Evolutionary conservation across 768 basidiomycete species (phyloP), one percentile per base, ranked within the genome.

Genomic region (Rhizopogon salebrosus): DNA sequence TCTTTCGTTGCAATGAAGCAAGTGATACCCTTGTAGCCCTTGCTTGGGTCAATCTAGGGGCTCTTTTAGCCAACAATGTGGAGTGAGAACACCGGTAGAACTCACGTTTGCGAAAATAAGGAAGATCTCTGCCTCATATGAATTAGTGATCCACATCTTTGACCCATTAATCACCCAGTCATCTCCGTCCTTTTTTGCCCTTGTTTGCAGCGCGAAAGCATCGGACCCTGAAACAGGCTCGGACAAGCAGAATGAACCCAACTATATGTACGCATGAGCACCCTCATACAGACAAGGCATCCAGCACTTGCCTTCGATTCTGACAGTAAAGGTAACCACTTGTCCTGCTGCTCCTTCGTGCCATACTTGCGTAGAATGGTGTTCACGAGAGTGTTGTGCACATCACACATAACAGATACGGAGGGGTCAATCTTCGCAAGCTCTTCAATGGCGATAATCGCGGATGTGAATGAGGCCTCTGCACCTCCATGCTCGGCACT

Each of bases 131-230:
- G 92, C 93, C 70, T 95, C 92, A 54, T 83, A 80, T 0, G 93
- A 95, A 71, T 98, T 98, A 23, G 94, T 95, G 54, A 98, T 97
- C 94, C 94, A 97, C 94, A 95, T 95, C 76, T 99, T 99, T 52
- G 92, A 91, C n/a, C 97, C 97, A 60, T 93, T 95, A 49, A 99
- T 67, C 27, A 93, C 73, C 80, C 87, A 98, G 67, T 86, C 68
- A 60, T 88, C 83, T 16, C 92, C 93, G 41, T 92, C 86, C 68
- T 88, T 90, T 66, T 78, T 86, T 14, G 97, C 95, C 10, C 89
- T 88, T 1, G 97, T 94, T 67, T 95, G 92, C 31, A 99, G 75
- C 0, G 95, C 94, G 66, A 99, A 99, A 0, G 97, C 97, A 64
- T 99, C 97, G 5, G 94, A 97, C 2, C 97, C 97, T 8, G 94